Evolutionary conservation across 2,329 filamentous ascomycete genomes (phyloP), one percentile per base, ranked within the genome.

Genomic region (Fusarium dlaminii): DNA sequence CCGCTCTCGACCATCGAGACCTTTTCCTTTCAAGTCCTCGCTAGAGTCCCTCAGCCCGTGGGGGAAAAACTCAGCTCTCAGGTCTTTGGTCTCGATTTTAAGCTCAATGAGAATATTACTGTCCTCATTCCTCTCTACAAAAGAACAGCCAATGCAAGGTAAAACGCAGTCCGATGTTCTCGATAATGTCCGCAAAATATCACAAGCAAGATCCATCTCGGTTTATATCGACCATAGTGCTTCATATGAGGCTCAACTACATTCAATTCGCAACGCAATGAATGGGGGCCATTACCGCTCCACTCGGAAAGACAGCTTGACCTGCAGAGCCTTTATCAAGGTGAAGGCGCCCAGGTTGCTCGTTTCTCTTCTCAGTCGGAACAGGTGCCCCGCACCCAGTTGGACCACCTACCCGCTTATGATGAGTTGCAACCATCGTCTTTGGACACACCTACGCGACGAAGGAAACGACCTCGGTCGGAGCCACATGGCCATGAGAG

Each of bases 1-100:
- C 42, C 42, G 8, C 12, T 45, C 24, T 45, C 43, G 2, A 27
- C 17, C 5, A 45, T 45, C 0, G 8, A 27, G 24, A 45, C 17
- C 8, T 20, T 45, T 10, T 20, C 24, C 0, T 27, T 1, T 4
- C 0, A 27, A 10, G 18, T 20, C 17, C 17, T 27, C 5, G 5
- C 18, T 8, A 20, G 12, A 46, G 18, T 20, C 12, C 18, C 24
- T 20, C 12, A 46, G 8, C 8, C 24, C 8, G 12, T 14, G 5
- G 14, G 12, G 6, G 18, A 9, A 6, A 27, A 46, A 10, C 24
- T 14, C 8, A 46, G 4, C 8, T 27, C 43, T 14, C 0, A 27
- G 2, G 43, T 14, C 18, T 12, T 46, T 46, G 1, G 18, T 0
- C 17, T 46, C 12, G 8, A 46, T 46, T 46, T 46, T 3, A 10